Base-by-base conservation (phyloP, 805 yeast genomes). In the Myxozyma sirexii region DNA sequence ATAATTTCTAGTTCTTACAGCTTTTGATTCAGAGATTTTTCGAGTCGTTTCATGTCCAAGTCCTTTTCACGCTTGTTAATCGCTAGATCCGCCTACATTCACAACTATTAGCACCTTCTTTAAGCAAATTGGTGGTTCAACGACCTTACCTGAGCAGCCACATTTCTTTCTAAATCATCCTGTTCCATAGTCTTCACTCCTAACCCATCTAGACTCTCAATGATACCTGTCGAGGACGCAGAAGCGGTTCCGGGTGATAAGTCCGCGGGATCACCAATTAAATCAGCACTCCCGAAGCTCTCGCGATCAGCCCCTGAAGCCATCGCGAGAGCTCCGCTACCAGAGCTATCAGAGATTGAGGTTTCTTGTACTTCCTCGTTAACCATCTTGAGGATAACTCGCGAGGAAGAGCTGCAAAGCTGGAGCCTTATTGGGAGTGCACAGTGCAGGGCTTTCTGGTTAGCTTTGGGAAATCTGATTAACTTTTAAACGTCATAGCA, bases 101-200 rank as follows among this genome's bases (percentile, higher is more conserved):
- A 24, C 26, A 6, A 3, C 23, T 37, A 26, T 49, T 29, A 48
- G 48, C 33, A 23, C 4, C 6, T 51, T 17, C 39, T 13, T 38
- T n/a, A 17, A 24, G 17, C 19, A 5, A 37, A 31, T n/a, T 37
- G 41, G 41, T 3, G 35, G 4, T 8, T 43, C 21, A 1, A 5
- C 2, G 8, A 21, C 13, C 68, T 15, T 54, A 69, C 77, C 61
- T 72, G 63, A 21, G 54, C 77, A 17, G 90, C 90, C 35, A 93
- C 85, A 57, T 82, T 77, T 48, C 82, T 75, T 69, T 92, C 99
- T n/a, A 93, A 73, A 7, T 85, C 84, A 54, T 82, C 84, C 72
- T 94, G 98, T 67, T 88, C 91, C 59, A 90, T 84, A 2, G 90
- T 76, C 67, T 78, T 78, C 29, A 88, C 84, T 0, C 83, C 85